Evolutionary conservation across 805 yeast genomes (phyloP).

Genomic region (Phaffomyces antillensis): DNA sequence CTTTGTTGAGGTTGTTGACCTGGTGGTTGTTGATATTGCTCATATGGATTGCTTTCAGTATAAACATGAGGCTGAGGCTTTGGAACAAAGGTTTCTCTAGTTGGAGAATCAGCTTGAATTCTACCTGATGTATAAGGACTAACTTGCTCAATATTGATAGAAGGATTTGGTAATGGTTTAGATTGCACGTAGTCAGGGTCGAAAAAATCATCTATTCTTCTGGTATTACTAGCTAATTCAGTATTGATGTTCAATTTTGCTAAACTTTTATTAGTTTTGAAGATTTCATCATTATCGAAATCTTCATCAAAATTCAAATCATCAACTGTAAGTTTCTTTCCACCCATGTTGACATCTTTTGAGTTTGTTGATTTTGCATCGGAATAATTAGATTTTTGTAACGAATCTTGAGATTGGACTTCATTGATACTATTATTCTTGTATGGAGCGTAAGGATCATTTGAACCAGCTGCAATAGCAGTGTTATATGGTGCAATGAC

Average conservation of each 20-base stretch:
- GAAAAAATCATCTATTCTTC: slow-evolving; percentile 16
- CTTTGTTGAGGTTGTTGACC: slow-evolving; percentile 2
- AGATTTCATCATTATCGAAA: slow-evolving; percentile 23
- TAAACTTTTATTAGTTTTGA: slow-evolving; percentile 14
- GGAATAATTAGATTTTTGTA: slow-evolving; percentile 1
- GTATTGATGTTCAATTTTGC: slow-evolving; percentile 4
- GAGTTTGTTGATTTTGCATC: slow-evolving; percentile 4
- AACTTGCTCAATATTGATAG: background rate
- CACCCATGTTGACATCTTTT: background rate
- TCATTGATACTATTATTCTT: background rate
- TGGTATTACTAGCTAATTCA: slow-evolving; percentile 11
- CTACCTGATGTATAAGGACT: background rate
- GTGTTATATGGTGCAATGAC: slow-evolving; percentile 2
- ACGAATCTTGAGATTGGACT: slow-evolving; percentile 2
- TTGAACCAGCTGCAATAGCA: slow-evolving; percentile 3
- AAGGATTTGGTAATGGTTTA: slow-evolving; percentile 3
- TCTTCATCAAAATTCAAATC: slow-evolving; percentile 16
- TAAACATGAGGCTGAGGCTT: too few species aligned
- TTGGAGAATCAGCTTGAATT: background rate
- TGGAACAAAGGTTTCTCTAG: background rate
- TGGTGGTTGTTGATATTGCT: slow-evolving; percentile 2
- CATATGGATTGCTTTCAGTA: background rate
- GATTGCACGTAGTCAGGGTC: slow-evolving; percentile 16
- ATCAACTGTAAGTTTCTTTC: slow-evolving; percentile 4
- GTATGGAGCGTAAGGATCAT: slow-evolving; percentile 9